Evolutionary conservation across 768 basidiomycete genomes (phyloP), one percentile per base, ranked within the genome.

Genomic region (Tephrocybe sp.): DNA sequence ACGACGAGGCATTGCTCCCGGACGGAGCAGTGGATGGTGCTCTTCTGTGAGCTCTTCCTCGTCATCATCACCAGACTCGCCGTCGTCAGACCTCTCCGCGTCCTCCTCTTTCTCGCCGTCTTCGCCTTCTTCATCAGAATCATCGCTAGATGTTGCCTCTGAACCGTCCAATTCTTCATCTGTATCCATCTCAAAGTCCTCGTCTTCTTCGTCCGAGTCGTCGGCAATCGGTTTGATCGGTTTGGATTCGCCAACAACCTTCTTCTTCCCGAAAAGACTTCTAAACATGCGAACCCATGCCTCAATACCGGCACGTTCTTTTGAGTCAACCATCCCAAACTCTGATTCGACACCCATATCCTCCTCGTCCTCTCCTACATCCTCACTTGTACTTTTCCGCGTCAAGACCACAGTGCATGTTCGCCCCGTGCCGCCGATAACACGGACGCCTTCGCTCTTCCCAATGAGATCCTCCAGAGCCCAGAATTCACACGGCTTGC

Each of bases 401-500:
- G 69, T 70, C 53, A 88, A 56, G 38, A 82, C 70, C 27, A 90
- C 76, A 1, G 83, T 78, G 57, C 84, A 88, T 27, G 80, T 86
- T 35, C 86, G 70, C 4, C 87, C 89, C 6, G 79, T 81, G 12
- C 82, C 84, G 19, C 79, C 82, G 38, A 84, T 68, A 19, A 87
- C 63, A 40, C 79, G 55, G 62, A 82, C 68, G 13, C 74, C 83
- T 16, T 80, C 79, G 21, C 59, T 63, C 49, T 71, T 75, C 44
- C 71, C 66, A 15, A 78, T 62, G n/a, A 91, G 64, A 54, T 84
- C 79, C 37, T 74, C 70, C 19, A 86, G 65, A 3, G 82, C 67
- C 83, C 88, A 90, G 59, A 87, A 90, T 56, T 88, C 85, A 59
- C 85, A 88, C 2, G 87, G 87, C 54, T 86, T 86, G 60, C 78